Base-by-base conservation (phyloP, 2,329 filamentous ascomycete genomes). In the Juglanconis sp. region DNA sequence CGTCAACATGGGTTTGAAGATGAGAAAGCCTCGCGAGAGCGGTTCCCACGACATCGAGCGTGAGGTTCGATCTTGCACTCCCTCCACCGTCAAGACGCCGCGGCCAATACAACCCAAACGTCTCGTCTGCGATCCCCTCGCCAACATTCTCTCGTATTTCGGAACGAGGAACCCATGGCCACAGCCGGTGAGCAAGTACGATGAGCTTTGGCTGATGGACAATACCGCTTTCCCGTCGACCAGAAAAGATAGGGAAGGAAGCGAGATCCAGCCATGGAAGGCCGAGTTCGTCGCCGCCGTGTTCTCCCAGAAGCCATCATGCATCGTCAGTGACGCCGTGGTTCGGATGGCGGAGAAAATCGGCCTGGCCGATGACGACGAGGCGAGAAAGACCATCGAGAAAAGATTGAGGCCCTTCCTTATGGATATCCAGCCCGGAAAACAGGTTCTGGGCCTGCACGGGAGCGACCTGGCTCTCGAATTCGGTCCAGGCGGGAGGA, bases 151-250 rank as follows among this genome's bases (percentile, higher is more conserved):
- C 32, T 81, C 80, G 2, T 79, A 80, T 57, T 72, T 87, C 1
- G 79, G 81, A 30, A 71, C 73, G 53, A 71, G 71, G 59, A 88
- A 87, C 68, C 87, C 88, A 1, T 76, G 87, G 11, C 79, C 83
- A 1, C 81, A 81, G 50, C 76, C 80, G 38, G 83, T 91, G 51
- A 82, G 86, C 57, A 78, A 80, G 15, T 76, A 84, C 44, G 89
- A 96, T 71, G 86, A 84, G 13, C 87, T 97, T 46, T 97, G 94
- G 94, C 78, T 97, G 7, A 79, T 97, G 52, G 92, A 98, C 77
- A 96, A 95, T 69, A 94, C 90, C 3, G 93, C 92, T 4, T 94
- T 89, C 71, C 84, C 85, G 62, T 74, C 77, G 50, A 69, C 75
- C 17, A 68, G 72, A 60, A 56, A 60, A 24, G 32, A 36, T 13